Conservation (phyloP, 192 early-diverging fungal genomes). For the Coemansia pectinata region DNA sequence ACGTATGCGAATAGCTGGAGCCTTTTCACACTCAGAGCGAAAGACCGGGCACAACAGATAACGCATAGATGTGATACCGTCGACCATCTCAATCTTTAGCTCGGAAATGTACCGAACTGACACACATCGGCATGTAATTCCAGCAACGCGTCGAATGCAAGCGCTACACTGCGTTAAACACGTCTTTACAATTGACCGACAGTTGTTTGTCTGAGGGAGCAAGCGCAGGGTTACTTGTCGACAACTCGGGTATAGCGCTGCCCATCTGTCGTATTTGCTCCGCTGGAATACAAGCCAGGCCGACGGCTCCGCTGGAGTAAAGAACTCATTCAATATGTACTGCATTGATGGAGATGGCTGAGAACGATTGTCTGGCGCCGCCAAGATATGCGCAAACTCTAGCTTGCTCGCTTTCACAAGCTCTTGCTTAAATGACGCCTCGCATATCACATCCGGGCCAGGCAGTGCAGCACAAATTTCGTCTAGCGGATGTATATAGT, state of each 20-base stretch:
- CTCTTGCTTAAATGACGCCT: not conserved
- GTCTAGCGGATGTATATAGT: not conserved
- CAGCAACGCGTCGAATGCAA: conserved; percentile 22
- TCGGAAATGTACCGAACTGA: conserved; percentile 20
- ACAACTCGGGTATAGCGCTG: conserved; percentile 10
- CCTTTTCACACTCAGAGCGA: conserved; percentile 25
- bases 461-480: not conserved
- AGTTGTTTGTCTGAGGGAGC: conserved; percentile 19
- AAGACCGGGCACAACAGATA: conserved; percentile 31
- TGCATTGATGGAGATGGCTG: conserved; percentile 19
- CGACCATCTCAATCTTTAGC: conserved; percentile 21
- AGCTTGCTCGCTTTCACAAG: conserved; percentile 4
- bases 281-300: conserved; percentile 18
- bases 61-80: conserved; percentile 5
- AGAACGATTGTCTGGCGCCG: conserved; percentile 1
- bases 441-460: not conserved
- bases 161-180: conserved; percentile 33
- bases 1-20: conserved; percentile 21
- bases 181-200: conserved; percentile 2
- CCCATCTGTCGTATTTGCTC: conserved; percentile 29
- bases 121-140: conserved; percentile 20
- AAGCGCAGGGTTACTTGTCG: conserved; percentile 12
- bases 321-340: conserved; percentile 12
- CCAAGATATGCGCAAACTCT: conserved; percentile 34
- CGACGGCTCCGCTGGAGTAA: conserved; percentile 19